Base-by-base conservation (phyloP, 1,284 basidiomycete genomes). In the Ustilago crameri region DNA sequence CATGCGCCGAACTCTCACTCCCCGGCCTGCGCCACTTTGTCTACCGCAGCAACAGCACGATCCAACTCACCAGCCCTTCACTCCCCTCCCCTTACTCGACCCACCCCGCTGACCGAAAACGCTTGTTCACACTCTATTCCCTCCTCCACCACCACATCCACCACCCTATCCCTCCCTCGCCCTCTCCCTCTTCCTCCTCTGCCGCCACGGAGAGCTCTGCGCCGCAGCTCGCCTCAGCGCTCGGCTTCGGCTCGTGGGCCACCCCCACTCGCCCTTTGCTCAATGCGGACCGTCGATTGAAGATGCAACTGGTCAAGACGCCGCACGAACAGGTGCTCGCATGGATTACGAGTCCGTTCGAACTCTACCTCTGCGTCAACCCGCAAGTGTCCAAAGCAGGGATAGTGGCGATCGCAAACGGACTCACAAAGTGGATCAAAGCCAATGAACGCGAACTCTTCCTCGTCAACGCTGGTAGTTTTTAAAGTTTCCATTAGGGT, bases 1-100 rank as follows among this genome's bases (percentile, higher is more conserved):
- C 61, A 0, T 51, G 74, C 83, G 86, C 82, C 3, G 90, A 91
- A 42, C 85, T 98, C 1, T 89, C 89, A 4, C 90, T 95, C 53
- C 91, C 93, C 1, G 94, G 94, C 0, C 84, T 98, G 24, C 88
- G 92, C 26, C 95, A 98, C 84, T 98, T 98, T 81, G 85, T 96
- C 51, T 98, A 96, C 86, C 97, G 96, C 85, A 93, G 91, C 18
- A 88, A 93, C 42, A 58, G 88, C 17, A 88, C 92, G 73, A 93
- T 97, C 18, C 95, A 98, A 82, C 87, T 95, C 32, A 96, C 93
- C 0, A 86, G 87, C 68, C 93, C 95, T 0, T 84, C 85, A 17
- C 94, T 90, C 83, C 92, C 94, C 76, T 91, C 91, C 27, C 90
- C 91, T 2, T 97, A 96, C 81, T 87, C 89, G 44, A 85, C 85